Evolutionary conservation across 805 yeast species (phyloP).

Genomic region (Pichia nakasei): DNA sequence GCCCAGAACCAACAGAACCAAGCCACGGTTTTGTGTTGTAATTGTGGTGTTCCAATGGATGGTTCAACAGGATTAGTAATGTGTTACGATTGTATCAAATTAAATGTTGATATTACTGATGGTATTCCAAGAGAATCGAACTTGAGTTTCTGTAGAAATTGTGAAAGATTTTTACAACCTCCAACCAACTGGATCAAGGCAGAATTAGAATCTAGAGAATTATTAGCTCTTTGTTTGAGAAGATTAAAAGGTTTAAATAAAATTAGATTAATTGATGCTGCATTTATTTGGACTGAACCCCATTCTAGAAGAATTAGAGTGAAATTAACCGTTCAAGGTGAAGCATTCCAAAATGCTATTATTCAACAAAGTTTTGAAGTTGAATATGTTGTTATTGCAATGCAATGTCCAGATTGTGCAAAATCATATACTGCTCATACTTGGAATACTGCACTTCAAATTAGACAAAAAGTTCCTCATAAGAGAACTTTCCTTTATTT

Average conservation of each 20-base stretch:
- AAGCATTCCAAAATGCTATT: conserved; percentile 84
- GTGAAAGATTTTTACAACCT: conserved; percentile 93
- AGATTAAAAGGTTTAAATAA: conserved; percentile 80
- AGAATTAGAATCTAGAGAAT: conserved; percentile 84
- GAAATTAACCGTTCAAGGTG: conserved; percentile 92
- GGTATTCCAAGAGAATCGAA: conserved; percentile 94
- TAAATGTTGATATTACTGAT: conserved; percentile 87
- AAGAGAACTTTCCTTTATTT: conserved; percentile 92
- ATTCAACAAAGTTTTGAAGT: conserved; percentile 93
- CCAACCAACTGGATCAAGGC: conserved; percentile 91
- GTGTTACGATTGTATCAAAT: conserved; percentile 95
- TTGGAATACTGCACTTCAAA: conserved; percentile 96
- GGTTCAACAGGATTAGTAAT: conserved; percentile 88
- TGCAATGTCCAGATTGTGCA: conserved; percentile 99
- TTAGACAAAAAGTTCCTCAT: conserved; percentile 94
- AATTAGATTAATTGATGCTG: conserved; percentile 85
- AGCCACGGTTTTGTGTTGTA: conserved; percentile 92
- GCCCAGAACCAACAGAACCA: conserved; percentile 13
- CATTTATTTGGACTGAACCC: conserved; percentile 98
- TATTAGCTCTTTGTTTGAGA: conserved; percentile 82
- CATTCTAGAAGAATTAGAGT: conserved; percentile 92
- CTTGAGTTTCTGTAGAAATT: conserved; percentile 89
- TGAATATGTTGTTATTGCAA: conserved; percentile 85
- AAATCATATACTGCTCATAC: conserved; percentile 93
- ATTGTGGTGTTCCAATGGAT: conserved; percentile 98